Evolutionary conservation across 2,329 filamentous ascomycete species (phyloP).

Genomic region (Colletotrichum somersetense): DNA sequence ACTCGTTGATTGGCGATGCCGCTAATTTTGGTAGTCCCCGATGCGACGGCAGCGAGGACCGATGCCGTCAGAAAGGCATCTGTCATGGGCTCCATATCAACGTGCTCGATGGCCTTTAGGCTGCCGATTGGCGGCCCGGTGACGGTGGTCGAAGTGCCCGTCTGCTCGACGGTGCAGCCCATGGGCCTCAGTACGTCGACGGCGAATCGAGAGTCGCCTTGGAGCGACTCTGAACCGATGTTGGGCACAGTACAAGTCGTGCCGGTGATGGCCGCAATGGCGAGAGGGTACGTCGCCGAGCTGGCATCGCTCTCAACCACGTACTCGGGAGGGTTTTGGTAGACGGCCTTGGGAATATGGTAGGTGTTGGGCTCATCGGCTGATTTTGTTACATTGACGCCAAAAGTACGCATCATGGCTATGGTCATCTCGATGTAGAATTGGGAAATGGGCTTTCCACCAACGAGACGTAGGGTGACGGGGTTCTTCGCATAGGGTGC

Average conservation of each 20-base stretch:
- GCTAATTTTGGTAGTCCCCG: constrained; percentile 85
- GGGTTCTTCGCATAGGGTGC: constrained; percentile 96
- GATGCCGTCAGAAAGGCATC: constrained; percentile 97
- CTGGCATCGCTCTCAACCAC: constrained; percentile 97
- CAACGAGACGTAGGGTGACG: constrained; percentile 89
- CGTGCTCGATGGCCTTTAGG: constrained; percentile 80
- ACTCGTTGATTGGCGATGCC: constrained; percentile 98
- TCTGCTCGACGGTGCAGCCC: constrained; percentile 92
- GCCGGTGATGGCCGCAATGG: constrained; percentile 93
- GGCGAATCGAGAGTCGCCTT: constrained; percentile 95
- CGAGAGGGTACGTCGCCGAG: constrained; percentile 95
- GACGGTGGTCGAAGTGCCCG: constrained; percentile 88
- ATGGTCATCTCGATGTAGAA: constrained; percentile 99
- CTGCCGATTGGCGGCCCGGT: constrained; percentile 83
- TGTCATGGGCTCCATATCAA: constrained; percentile 99
- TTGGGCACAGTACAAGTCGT: constrained; percentile 97
- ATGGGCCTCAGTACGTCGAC: constrained; percentile 91
- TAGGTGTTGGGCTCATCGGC: constrained; percentile 88
- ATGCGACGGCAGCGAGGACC: constrained; percentile 89
- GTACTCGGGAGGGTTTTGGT: constrained; percentile 87
- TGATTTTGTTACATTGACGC: constrained; percentile 83
- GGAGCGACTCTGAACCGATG: constrained; percentile 90
- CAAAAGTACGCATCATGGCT: constrained; percentile 95
- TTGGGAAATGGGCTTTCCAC: constrained; percentile 97
- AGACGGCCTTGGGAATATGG: constrained; percentile 87